Percentiles rank a stretch among this genome's conserved stretches.
These are phyloP conservation scores for Leishmania aethiopica DNA, from an alignment of 208 protist genomes.

Conservation along the genomic window DNA sequence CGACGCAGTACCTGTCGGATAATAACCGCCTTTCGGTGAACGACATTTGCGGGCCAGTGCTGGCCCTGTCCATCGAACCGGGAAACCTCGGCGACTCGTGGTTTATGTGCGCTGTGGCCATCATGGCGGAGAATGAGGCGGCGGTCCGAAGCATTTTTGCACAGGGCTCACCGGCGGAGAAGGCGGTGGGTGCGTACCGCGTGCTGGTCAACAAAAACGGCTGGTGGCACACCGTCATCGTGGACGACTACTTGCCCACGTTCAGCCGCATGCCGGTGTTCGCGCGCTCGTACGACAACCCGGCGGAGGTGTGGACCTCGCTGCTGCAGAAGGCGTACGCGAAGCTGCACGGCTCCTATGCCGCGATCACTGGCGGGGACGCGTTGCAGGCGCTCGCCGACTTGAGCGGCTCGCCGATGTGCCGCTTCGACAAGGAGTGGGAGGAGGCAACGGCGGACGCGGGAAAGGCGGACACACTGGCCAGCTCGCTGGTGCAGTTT, in stretches of 20 bases:
- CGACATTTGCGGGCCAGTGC: constrained; percentile 37
- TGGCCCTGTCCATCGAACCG: constrained; percentile 51
- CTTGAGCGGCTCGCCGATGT: constrained; percentile 51
- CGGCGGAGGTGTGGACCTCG: constrained; percentile 66
- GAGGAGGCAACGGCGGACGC: constrained; percentile 13
- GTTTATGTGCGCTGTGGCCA: constrained; percentile 50
- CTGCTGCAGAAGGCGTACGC: constrained; percentile 90
- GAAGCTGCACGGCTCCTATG: constrained; percentile 81
- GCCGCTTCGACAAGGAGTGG: constrained; percentile 63
- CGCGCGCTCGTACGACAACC: constrained; percentile 33
- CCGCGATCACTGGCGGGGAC: constrained; percentile 65
- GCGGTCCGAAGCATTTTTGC: constrained; percentile 35
- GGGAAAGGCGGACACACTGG: constrained; percentile 19
- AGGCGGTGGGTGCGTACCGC: constrained; percentile 53
- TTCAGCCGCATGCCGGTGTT: constrained; percentile 33
- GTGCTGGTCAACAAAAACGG: constrained; percentile 61
- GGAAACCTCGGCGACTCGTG: constrained; percentile 73
- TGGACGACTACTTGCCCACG: constrained; percentile 72
- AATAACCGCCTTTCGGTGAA: constrained; percentile 24
- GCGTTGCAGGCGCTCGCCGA: constrained; percentile 64
- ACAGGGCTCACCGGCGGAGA: constrained; percentile 29
- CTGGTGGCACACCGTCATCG: constrained; percentile 61
- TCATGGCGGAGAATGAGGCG: constrained; percentile 40
- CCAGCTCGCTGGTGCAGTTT: constrained; percentile 10
- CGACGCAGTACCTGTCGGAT: constrained; percentile 27